A percentile compares a stretch with the other conserved stretches of the same genome.
phyloP scores from a whole-genome alignment of 352 stramenopile species.

The Pythium plurisporium region DNA sequence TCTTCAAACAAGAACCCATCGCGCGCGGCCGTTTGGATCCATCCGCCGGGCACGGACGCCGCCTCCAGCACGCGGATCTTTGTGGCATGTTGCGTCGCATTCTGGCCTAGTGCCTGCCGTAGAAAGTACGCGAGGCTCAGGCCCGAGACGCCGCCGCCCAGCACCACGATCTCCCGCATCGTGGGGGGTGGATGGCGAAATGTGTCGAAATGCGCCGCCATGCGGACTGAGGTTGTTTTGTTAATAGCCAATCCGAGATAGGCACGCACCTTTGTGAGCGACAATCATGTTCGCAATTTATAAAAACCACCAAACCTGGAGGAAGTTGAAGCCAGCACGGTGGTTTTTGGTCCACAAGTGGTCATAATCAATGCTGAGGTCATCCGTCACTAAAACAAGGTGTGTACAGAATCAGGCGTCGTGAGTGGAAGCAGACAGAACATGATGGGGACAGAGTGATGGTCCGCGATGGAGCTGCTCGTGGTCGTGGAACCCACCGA shows the following conservation, averaged over 20 bases:
- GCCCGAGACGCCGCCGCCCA: constrained; percentile 78
- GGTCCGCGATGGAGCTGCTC: no score
- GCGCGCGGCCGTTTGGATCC: constrained; percentile 56
- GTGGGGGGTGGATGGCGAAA: no score
- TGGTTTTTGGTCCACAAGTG: no score
- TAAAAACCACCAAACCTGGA: background rate
- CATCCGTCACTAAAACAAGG: background rate
- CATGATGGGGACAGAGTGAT: background rate
- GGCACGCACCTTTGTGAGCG: no score
- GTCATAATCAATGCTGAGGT: constrained; percentile 10
- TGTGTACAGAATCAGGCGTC: no score
- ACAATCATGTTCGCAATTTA: no score
- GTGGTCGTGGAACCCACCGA: no score
- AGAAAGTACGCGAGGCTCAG: constrained; percentile 76
- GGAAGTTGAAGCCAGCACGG: no score
- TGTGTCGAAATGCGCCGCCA: no score
- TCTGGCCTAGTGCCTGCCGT: constrained; percentile 47
- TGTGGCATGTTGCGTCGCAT: constrained; percentile 19
- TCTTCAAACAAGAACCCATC: constrained; percentile 80
- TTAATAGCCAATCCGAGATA: no score
- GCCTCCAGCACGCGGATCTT: constrained; percentile 75
- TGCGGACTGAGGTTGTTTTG: no score
- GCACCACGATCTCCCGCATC: constrained; percentile 63
- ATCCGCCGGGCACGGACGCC: constrained; percentile 43
- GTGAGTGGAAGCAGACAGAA: constrained; percentile 1